These are phyloP conservation scores for Penicillium sp. DNA, from an alignment of 2,329 filamentous ascomycete genomes.

Conservation along the genomic window DNA sequence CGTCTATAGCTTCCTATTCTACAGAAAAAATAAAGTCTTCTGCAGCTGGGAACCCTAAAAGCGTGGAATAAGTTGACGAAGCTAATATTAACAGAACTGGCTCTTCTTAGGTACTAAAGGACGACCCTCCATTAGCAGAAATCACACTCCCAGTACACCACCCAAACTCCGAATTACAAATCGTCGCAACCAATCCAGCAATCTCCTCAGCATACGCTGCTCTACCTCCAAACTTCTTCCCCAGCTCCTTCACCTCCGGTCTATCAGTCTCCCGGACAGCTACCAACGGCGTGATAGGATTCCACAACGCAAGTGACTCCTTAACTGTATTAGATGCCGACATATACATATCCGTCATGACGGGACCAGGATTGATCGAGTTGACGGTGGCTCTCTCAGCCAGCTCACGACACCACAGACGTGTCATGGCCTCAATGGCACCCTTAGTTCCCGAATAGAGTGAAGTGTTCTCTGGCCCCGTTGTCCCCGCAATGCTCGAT, in stretches of 20 bases:
- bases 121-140: constrained; percentile 65
- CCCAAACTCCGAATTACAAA: constrained; percentile 62
- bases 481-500: too few species aligned
- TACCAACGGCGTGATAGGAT: too few species aligned
- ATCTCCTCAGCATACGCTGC: constrained; percentile 59
- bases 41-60: neutral
- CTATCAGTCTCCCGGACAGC: too few species aligned
- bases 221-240: constrained; percentile 44
- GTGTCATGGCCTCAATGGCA: too few species aligned
- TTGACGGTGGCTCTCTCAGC: too few species aligned
- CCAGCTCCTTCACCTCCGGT: constrained; percentile 13
- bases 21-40: neutral
- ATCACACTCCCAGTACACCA: constrained; percentile 74
- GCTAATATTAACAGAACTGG: neutral
- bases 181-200: constrained; percentile 68
- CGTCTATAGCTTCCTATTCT: neutral
- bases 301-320: too few species aligned
- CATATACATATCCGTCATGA: too few species aligned
- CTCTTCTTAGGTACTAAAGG: neutral
- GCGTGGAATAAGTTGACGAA: neutral
- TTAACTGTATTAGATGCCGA: too few species aligned
- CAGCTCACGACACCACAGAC: too few species aligned
- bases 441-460: too few species aligned
- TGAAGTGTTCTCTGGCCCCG: too few species aligned
- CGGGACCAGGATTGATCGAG: too few species aligned